These are phyloP conservation scores for Inga oerstediana DNA, from an alignment of 306 rosid genomes.

Conservation along the genomic window DNA sequence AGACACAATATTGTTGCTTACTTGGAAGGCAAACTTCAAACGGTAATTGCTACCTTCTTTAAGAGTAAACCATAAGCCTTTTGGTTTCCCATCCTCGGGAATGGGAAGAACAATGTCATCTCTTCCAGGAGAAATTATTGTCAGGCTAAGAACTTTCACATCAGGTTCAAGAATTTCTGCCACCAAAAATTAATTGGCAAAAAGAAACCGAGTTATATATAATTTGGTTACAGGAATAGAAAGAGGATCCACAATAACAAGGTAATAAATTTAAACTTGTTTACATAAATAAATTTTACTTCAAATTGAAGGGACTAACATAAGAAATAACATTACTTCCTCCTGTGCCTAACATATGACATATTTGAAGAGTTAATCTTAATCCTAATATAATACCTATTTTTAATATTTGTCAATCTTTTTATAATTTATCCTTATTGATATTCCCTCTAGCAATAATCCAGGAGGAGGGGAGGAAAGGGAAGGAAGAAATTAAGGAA, in stretches of 20 bases:
- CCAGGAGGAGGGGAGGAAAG: too few species aligned
- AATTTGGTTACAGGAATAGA: not conserved
- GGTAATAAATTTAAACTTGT: not conserved
- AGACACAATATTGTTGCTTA: slow-evolving; percentile 82
- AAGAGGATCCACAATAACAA: not conserved
- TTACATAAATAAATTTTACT: not conserved
- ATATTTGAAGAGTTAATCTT: too few species aligned
- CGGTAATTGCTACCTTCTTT: slow-evolving; percentile 88
- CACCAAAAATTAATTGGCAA: not conserved
- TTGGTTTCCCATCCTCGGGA: slow-evolving; percentile 78
- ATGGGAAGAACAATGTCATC: slow-evolving; percentile 71
- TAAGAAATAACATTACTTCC: not conserved
- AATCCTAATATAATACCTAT: too few species aligned
- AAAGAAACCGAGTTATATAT: not conserved
- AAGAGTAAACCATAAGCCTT: slow-evolving; percentile 91
- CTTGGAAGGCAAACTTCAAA: slow-evolving; percentile 71
- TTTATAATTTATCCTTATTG: too few species aligned
- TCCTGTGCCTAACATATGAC: too few species aligned
- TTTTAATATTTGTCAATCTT: too few species aligned
- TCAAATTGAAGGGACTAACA: not conserved
- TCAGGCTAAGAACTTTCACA: slow-evolving; percentile 74
- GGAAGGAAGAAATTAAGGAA: too few species aligned
- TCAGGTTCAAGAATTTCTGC: slow-evolving; percentile 84
- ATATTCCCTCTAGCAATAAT: too few species aligned
- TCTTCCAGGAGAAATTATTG: slow-evolving; percentile 70